phyloP scores from a whole-genome alignment of 306 rosid species.

The Lagenaria siceraria region DNA sequence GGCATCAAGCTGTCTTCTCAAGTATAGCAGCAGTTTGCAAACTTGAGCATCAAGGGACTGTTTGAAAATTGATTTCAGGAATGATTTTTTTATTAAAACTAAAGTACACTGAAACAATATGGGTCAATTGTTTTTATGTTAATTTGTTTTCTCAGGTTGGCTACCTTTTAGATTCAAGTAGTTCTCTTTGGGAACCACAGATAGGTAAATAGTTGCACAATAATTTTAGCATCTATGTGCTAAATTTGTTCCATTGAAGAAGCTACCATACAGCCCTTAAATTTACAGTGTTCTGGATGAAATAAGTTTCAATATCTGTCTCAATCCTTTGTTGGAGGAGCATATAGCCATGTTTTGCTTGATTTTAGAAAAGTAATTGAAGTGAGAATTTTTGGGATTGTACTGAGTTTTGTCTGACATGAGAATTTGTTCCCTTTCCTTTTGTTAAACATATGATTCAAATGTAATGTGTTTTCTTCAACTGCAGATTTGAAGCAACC shows the following conservation, averaged over 20 bases:
- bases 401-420: not conserved
- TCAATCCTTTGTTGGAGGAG: not conserved
- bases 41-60: not conserved
- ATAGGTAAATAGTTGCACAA: not conserved
- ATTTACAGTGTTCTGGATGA: not conserved
- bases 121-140: too few species aligned
- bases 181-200: too few species aligned
- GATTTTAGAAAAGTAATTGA: not conserved
- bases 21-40: not conserved
- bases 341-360: not conserved
- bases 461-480: not conserved
- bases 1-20: not conserved
- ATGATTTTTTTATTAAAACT: too few species aligned
- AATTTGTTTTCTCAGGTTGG: not conserved
- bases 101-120: too few species aligned
- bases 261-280: not conserved
- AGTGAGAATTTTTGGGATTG: not conserved
- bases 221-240: not conserved
- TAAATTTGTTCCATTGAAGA: not conserved
- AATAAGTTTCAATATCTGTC: not conserved
- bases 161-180: not conserved
- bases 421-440: not conserved
- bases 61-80: too few species aligned
- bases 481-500: slow-evolving; percentile 77
- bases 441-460: not conserved